Base-by-base conservation (phyloP, 306 rosid genomes). In the Medicago arabica region DNA sequence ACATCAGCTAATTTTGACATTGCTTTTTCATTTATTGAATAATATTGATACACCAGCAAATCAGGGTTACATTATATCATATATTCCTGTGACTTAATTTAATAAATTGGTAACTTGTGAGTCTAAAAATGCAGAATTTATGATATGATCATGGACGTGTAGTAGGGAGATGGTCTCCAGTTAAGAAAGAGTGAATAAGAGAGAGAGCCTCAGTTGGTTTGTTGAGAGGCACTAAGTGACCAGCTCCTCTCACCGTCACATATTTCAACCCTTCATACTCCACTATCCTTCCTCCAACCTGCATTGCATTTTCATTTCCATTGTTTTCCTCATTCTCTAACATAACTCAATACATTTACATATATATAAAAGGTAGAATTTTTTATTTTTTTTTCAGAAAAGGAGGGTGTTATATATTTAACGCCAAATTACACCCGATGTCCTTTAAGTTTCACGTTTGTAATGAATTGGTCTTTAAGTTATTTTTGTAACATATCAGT, bases 201-300 rank as follows among this genome's bases (percentile, higher is more conserved):
- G 87, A 77, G 16, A 87, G 87, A 46, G 84, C 83, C 19, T 87
- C 78, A 43, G 34, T 70, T 11, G 87, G 90, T 50, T 85, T 87
- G 80, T 87, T 82, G 3, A 87, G 78, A 53, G 90, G 88, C 39
- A 85, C 88, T 83, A 87, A 67, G 38, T 87, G 91, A 13, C 88
- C 91, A 12, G 91, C 91, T 51, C 91, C 91, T 85, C 88, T 85
- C 40, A 85, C 80, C 60, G 87, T 87, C 23, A 87, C 88, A 9
- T 60, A 85, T 55, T 87, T 87, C 17, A 87, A 5, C 11, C 91
- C 91, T 78, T 87, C 91, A 43, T 87, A 82, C 65, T 85, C 88
- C 54, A 74, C 91, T 71, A 75, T 77, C 69, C 88, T 85, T 70
- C 91, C 91, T 54, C 85, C 91, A 62, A 87, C 88, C 90, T 87